Evolutionary conservation across 148 eudicot species (phyloP).

Genomic region (Vaccinium corymbosum): DNA sequence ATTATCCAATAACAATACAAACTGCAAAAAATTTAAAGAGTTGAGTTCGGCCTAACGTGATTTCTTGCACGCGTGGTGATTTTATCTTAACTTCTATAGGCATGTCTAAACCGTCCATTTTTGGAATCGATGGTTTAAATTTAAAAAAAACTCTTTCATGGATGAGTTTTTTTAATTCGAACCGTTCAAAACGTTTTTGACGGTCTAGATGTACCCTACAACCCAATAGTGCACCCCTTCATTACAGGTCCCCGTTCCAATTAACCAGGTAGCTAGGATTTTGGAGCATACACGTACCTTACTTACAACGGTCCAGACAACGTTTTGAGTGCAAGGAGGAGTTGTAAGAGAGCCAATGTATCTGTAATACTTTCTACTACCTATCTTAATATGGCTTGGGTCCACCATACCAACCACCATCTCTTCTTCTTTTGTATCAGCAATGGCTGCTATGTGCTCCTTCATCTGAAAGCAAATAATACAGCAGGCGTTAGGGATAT

Average conservation of each 20-base stretch:
- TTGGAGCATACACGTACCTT: conserved; percentile 20
- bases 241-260: too few species aligned
- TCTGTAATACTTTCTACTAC: conserved; percentile 32
- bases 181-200: too few species aligned
- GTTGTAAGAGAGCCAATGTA: conserved; percentile 47
- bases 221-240: too few species aligned
- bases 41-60: not conserved
- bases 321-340: conserved; percentile 41
- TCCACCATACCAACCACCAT: conserved; percentile 27
- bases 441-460: conserved; percentile 21
- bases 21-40: not conserved
- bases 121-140: too few species aligned
- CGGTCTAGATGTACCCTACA: too few species aligned
- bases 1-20: not conserved
- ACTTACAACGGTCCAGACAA: conserved; percentile 37
- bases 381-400: conserved; percentile 23
- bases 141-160: too few species aligned
- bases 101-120: too few species aligned
- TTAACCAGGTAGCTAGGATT: not conserved
- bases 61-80: too few species aligned
- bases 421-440: conserved; percentile 12
- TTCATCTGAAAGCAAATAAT: conserved; percentile 14
- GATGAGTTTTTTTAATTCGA: too few species aligned
- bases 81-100: too few species aligned
- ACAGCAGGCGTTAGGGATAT: not conserved